These are phyloP conservation scores for Taphrina deformans DNA, from an alignment of 1,139 yeast genomes.

Conservation along the genomic window DNA sequence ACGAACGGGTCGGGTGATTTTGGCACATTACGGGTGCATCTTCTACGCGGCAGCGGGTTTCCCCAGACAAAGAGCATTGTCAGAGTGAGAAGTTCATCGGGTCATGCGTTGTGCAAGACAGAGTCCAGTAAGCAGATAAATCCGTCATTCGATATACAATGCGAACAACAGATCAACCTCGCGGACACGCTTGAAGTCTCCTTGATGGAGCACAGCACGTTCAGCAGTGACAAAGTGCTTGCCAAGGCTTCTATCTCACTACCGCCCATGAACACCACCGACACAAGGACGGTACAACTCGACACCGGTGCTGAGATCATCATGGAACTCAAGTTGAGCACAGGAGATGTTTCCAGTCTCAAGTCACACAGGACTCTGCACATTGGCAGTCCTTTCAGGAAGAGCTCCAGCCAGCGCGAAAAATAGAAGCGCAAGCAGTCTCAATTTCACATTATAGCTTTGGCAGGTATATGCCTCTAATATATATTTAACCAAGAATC, in stretches of 20 bases:
- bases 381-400: neutral
- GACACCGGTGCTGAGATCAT: neutral
- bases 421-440: too few species aligned
- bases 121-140: neutral
- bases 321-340: neutral
- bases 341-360: neutral
- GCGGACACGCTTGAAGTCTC: constrained; percentile 60
- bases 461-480: too few species aligned
- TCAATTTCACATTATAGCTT: too few species aligned
- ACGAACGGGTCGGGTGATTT: neutral
- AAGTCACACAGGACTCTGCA: neutral
- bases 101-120: neutral
- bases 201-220: constrained; percentile 66
- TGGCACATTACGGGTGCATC: neutral
- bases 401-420: constrained; percentile 1
- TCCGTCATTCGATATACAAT: constrained; percentile 35
- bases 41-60: neutral
- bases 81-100: neutral
- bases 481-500: too few species aligned
- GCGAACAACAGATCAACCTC: constrained; percentile 65
- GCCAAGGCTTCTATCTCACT: constrained; percentile 53
- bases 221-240: constrained; percentile 68
- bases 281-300: neutral
- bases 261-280: constrained; percentile 19
- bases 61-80: neutral